A percentile compares a stretch with the other conserved stretches of the same genome.
Evolutionary conservation across 345 rosid species (phyloP).

Genomic region (Alliaria petiolata): DNA sequence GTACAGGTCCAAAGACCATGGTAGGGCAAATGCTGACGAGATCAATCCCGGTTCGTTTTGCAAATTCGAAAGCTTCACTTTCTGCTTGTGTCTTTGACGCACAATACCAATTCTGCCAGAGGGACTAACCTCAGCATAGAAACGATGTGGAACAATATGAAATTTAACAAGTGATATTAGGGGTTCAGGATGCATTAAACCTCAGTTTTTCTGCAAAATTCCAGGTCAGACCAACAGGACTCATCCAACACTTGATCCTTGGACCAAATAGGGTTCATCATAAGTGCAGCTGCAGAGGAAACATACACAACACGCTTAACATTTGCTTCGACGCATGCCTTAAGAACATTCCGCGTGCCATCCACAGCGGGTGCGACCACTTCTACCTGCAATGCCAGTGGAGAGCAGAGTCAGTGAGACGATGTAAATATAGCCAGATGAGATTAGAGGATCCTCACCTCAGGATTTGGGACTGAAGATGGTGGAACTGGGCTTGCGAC

Average conservation of each 20-base stretch:
- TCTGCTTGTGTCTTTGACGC: conserved; percentile 74
- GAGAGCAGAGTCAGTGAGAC: neutral
- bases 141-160: too few species aligned
- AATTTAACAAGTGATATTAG: neutral
- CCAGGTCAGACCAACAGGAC: conserved; percentile 61
- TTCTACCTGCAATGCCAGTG: conserved; percentile 37
- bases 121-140: neutral
- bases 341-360: conserved; percentile 65
- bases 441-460: conserved; percentile 18
- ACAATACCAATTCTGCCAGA: conserved; percentile 67
- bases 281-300: conserved; percentile 52
- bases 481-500: conserved; percentile 64
- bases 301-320: conserved; percentile 63
- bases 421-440: neutral
- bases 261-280: conserved; percentile 57
- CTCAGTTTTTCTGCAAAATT: conserved; percentile 46
- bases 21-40: conserved; percentile 57
- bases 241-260: conserved; percentile 46
- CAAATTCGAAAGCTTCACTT: conserved; percentile 59
- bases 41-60: conserved; percentile 48
- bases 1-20: conserved; percentile 51
- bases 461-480: conserved; percentile 40
- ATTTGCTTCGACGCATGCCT: conserved; percentile 53
- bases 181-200: conserved; percentile 23
- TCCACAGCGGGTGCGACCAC: conserved; percentile 62